Evolutionary conservation across 2,329 filamentous ascomycete species (phyloP).

Genomic region (Esteya vermicola): DNA sequence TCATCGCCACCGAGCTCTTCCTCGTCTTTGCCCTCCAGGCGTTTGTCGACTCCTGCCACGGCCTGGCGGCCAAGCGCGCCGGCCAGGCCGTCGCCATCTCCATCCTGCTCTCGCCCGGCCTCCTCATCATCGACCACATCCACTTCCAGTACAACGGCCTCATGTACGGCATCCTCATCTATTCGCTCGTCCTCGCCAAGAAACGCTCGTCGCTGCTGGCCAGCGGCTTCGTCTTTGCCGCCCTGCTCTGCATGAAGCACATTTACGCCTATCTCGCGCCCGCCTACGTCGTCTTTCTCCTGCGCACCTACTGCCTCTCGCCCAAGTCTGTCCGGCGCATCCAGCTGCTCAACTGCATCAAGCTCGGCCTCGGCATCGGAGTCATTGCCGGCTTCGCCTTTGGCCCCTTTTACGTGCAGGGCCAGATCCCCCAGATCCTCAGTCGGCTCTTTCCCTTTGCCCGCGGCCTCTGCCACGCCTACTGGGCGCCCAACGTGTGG

Average conservation of each 20-base stretch:
- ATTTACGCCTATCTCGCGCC: constrained; percentile 95
- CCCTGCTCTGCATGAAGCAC: constrained; percentile 86
- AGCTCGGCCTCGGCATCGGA: constrained; percentile 61
- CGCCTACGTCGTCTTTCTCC: constrained; percentile 85
- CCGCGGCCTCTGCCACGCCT: constrained; percentile 85
- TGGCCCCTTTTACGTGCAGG: constrained; percentile 71
- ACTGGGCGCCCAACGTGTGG: constrained; percentile 97
- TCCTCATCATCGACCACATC: constrained; percentile 95
- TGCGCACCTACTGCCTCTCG: constrained; percentile 80
- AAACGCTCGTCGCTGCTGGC: constrained; percentile 58
- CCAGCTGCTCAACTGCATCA: constrained; percentile 64
- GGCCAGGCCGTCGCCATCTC: constrained; percentile 81
- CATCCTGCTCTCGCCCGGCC: constrained; percentile 77
- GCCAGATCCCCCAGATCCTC: constrained; percentile 71
- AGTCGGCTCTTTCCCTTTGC: constrained; percentile 87
- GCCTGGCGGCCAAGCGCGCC: constrained; percentile 46
- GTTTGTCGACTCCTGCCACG: constrained; percentile 59
- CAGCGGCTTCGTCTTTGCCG: constrained; percentile 74
- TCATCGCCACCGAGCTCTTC: constrained; percentile 73
- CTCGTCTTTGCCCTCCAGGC: constrained; percentile 69
- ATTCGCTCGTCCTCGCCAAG: constrained; percentile 73
- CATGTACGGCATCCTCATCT: constrained; percentile 79
- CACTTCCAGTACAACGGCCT: constrained; percentile 99
- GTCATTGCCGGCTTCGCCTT: constrained; percentile 69
- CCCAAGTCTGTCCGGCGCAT: constrained; percentile 62